Base-by-base conservation (phyloP, 176 grass and related monocot species). In the Lolium perenne region DNA sequence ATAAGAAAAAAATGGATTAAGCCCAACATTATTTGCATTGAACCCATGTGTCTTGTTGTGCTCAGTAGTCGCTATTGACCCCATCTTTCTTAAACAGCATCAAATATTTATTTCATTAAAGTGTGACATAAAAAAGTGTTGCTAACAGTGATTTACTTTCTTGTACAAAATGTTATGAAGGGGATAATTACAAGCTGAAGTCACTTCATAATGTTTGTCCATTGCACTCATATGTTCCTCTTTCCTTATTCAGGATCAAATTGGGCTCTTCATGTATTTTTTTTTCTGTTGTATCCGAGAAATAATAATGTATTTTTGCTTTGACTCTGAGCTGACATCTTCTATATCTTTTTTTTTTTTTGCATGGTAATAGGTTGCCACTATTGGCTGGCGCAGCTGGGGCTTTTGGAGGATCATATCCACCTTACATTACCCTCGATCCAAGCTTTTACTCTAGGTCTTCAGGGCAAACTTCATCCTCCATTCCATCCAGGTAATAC, bases 351-450 rank as follows among this genome's bases (percentile, higher is more conserved):
- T 71, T 62, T 40, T 49, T 71, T 62, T 76, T 78, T 84, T 35
- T 87, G 15, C 74, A 32, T 88, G 54, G 13, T 69, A 83, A 82
- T 78, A 99, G 94, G 94, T 84, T 97, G 50, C 94, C 94, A 71
- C 74, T 95, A 58, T 88, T 99, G 85, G 92, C 97, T 61, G 94
- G 92, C 38, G 80, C 85, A 58, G 26, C 88, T 88, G 94, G 92
- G 54, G 81, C 90, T 74, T 87, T 98, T 83, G 91, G 93, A 62
- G 87, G 86, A 81, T 87, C 91, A 6, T 98, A 92, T 95, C 91
- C 84, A 74, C 94, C 94, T 57, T 99, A 99, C 58, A 92, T 99
- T 83, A 56, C 94, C 41, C 90, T 98, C 56, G 95, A 98, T 77
- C 84, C 87, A 15, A 86, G 91, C 38, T 94, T 93, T 85, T 99